Evolutionary conservation across 345 rosid genomes (phyloP), one percentile per base, ranked within the genome.

Genomic region (Citropsis articulata): DNA sequence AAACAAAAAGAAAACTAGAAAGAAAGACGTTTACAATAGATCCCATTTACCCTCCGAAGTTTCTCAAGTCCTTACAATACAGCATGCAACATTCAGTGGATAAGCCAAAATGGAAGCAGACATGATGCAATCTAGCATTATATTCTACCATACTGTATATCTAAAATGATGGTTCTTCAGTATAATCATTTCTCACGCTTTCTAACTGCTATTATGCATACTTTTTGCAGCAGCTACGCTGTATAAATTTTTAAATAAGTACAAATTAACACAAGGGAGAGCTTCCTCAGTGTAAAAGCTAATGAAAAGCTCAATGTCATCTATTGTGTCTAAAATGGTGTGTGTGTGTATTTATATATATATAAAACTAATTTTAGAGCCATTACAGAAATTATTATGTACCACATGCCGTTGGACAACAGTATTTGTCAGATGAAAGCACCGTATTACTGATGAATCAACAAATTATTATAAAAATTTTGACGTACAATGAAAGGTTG

Each of bases 141-240:
- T 72, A 27, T 45, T 69, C 36, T 64, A 33, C 4, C 4, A 22
- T 67, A 35, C 28, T 4, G 28, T 35, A 71, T n/a, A 50, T 28
- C n/a, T 28, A 31, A 30, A 55, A 21, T 21, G 45, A 27, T 45
- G 25, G 36, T 57, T 36, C 2, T 62, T 42, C 28, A 74, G 30
- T 42, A 9, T 27, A 42, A 19, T 40, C 6, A 42, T 71, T 95
- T 95, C 88, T 92, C 98, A 40, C 94, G 90, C 73, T 85, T 89
- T 16, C 94, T 96, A 73, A 73, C 83, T 42, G 95, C 98, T 28
- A 85, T 86, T 84, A 93, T 90, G 78, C 91, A 91, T 13, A 92
- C 85, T 74, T 93, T 92, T 75, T 93, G 98, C 62, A 95, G 87
- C 84, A 95, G 83, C 84, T 94, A 96, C 89, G 91, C 98, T 92